Percentiles rank a stretch among this genome's conserved stretches.
These are phyloP conservation scores for Orbilia blumenaviensis DNA, from an alignment of 2,329 filamentous ascomycete species.

Conservation along the genomic window DNA sequence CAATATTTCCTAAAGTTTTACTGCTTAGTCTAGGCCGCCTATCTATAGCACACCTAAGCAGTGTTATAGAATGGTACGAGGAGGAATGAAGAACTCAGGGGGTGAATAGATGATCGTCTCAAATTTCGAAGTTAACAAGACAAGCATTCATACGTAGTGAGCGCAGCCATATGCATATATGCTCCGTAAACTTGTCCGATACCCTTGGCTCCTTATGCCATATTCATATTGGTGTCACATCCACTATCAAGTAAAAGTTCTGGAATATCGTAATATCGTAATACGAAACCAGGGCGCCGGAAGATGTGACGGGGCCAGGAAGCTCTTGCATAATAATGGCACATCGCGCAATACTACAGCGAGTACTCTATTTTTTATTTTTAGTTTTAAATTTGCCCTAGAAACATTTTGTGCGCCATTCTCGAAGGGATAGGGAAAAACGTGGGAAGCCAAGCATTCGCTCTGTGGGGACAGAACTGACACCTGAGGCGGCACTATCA, in stretches of 20 bases:
- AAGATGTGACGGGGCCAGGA: slow-evolving; percentile 22
- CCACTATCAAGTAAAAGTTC: neutral
- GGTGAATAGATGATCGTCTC: slow-evolving; percentile 37
- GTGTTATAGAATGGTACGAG: slow-evolving; percentile 20
- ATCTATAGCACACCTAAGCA: slow-evolving; percentile 24
- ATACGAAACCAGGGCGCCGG: slow-evolving; percentile 28
- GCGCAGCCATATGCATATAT: no score
- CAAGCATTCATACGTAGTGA: neutral
- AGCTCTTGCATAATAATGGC: slow-evolving; percentile 12
- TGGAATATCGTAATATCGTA: neutral
- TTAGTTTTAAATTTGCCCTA: no score
- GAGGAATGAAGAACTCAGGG: slow-evolving; percentile 19
- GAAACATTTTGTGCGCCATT: slow-evolving; percentile 3
- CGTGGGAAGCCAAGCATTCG: slow-evolving; percentile 40
- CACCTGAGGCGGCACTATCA: neutral
- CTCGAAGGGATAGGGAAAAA: slow-evolving; percentile 3
- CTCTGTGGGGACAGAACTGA: slow-evolving; percentile 15
- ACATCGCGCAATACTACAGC: neutral
- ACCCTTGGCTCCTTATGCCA: neutral
- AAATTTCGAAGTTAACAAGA: neutral
- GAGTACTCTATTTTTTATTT: no score
- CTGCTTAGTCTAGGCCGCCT: slow-evolving; percentile 11
- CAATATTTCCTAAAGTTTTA: slow-evolving; percentile 19
- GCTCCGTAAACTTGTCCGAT: neutral
- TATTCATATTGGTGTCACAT: neutral